These are phyloP conservation scores for Fusarium stilboides DNA, from an alignment of 2,329 filamentous ascomycete species.

Conservation along the genomic window DNA sequence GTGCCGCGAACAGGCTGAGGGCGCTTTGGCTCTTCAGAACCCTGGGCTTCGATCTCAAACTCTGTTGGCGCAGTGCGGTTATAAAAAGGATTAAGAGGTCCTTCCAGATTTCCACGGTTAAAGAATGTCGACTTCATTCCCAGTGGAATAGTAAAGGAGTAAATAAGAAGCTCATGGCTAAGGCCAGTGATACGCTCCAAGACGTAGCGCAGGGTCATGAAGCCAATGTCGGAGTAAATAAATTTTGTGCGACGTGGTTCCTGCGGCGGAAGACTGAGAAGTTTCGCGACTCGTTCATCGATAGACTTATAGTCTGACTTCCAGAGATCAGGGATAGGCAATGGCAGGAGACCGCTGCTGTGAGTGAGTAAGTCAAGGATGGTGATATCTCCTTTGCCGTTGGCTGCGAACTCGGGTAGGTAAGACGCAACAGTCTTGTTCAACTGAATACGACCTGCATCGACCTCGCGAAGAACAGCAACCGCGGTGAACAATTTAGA, in stretches of 20 bases:
- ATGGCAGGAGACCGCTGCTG: too few species aligned
- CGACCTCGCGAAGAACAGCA: slow-evolving; percentile 51
- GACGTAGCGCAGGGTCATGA: slow-evolving; percentile 51
- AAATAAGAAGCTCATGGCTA: slow-evolving; percentile 53
- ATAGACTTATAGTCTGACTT: too few species aligned
- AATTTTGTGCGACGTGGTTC: slow-evolving; percentile 35
- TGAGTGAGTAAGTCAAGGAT: too few species aligned
- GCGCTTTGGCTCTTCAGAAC: slow-evolving; percentile 51
- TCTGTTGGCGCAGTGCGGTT: slow-evolving; percentile 10
- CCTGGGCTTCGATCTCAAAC: slow-evolving; percentile 40
- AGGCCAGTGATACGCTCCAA: slow-evolving; percentile 52
- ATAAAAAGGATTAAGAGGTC: slow-evolving; percentile 16
- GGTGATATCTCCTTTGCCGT: too few species aligned
- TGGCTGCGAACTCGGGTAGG: too few species aligned
- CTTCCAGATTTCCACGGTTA: slow-evolving; percentile 20
- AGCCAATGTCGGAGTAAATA: slow-evolving; percentile 51
- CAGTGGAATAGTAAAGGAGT: slow-evolving; percentile 52
- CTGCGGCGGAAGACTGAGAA: neutral
- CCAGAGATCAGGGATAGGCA: too few species aligned
- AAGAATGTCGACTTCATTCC: slow-evolving; percentile 15
- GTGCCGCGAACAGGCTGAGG: slow-evolving; percentile 57
- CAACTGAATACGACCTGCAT: too few species aligned
- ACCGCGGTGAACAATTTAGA: slow-evolving; percentile 57
- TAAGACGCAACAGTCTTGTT: too few species aligned
- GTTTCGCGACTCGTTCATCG: too few species aligned